Evolutionary conservation across 768 basidiomycete species (phyloP).

Genomic region (Macrolepiota albuminosa): DNA sequence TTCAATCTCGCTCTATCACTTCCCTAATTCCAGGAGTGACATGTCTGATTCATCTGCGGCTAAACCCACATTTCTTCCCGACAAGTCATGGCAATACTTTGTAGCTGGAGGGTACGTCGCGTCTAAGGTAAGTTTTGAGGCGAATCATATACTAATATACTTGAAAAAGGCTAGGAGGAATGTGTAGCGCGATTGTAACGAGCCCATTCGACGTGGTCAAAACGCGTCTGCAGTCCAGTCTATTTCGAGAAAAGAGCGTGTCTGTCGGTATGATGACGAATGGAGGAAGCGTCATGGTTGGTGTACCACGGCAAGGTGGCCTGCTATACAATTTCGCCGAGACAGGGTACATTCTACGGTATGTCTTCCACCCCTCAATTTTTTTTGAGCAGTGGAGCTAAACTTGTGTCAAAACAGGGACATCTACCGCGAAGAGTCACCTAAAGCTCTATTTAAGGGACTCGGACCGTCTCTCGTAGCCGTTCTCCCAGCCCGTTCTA

Average conservation of each 20-base stretch:
- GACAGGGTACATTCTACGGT: constrained; percentile 57
- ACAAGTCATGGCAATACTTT: constrained; percentile 82
- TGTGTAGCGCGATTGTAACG: no score
- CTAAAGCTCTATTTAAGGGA: constrained; percentile 88
- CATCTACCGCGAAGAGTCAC: constrained; percentile 86
- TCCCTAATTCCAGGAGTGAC: background rate
- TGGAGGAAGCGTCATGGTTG: no score
- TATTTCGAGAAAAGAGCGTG: no score
- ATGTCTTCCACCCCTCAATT: background rate
- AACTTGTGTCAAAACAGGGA: constrained; percentile 42
- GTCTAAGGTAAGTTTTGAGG: background rate
- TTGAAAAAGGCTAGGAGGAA: no score
- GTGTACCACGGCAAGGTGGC: no score
- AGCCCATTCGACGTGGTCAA: no score
- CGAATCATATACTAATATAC: background rate
- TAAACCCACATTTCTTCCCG: constrained; percentile 42
- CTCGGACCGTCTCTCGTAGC: constrained; percentile 93
- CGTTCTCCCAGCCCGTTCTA: constrained; percentile 87
- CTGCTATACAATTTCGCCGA: no score
- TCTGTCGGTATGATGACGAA: no score
- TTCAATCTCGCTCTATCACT: background rate
- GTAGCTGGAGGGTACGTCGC: constrained; percentile 77
- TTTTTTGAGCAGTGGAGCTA: background rate
- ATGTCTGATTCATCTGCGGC: constrained; percentile 26
- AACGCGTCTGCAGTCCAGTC: no score